phyloP scores from a whole-genome alignment of 208 protist genomes.

The Trypanosoma cruzi region DNA sequence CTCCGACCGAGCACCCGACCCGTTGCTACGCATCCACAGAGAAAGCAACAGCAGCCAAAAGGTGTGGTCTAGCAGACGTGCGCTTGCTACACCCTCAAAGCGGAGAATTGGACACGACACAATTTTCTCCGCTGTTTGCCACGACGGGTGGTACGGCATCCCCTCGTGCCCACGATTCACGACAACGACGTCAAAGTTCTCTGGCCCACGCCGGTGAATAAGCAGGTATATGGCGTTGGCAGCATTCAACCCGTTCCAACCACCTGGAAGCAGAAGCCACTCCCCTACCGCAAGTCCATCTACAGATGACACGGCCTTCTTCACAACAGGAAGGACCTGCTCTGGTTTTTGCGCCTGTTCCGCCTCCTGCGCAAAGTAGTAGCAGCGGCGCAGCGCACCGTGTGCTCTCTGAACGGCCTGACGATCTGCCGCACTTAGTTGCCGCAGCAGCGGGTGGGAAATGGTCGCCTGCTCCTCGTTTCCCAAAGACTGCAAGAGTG shows the following conservation, averaged over 20 bases:
- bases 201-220: constrained; percentile 29
- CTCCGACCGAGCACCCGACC: constrained; percentile 63
- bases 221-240: constrained; percentile 55
- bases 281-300: constrained; percentile 26
- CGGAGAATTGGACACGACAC: constrained; percentile 44
- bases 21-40: constrained; percentile 68
- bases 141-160: constrained; percentile 63
- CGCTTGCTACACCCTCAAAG: constrained; percentile 41
- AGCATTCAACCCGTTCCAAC: constrained; percentile 44
- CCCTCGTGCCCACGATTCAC: constrained; percentile 63
- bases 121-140: constrained; percentile 64
- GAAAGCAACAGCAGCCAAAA: constrained; percentile 82
- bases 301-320: constrained; percentile 18
- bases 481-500: constrained; percentile 34
- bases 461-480: constrained; percentile 26
- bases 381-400: constrained; percentile 37
- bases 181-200: constrained; percentile 48
- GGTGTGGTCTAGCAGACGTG: constrained; percentile 40
- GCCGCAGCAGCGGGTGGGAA: constrained; percentile 38
- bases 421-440: constrained; percentile 30
- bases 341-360: constrained; percentile 31
- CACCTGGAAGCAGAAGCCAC: constrained; percentile 52
- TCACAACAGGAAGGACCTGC: constrained; percentile 36
- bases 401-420: constrained; percentile 50
- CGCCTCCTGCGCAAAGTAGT: constrained; percentile 37